Evolutionary conservation across 192 early-diverging fungal genomes (phyloP).

Genomic region (Dissophora globulifera): DNA sequence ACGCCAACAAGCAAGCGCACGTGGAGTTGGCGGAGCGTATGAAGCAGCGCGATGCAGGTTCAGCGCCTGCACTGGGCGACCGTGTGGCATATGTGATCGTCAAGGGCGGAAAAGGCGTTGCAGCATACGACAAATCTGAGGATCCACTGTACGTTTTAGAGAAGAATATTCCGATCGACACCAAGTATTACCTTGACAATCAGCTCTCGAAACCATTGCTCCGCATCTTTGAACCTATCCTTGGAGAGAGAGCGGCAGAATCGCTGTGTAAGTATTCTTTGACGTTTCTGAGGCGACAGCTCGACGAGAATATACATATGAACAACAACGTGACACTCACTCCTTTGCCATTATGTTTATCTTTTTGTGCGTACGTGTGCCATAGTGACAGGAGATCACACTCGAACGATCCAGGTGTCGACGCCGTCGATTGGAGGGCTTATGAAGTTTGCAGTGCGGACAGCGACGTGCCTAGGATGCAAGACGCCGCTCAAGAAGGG

Average conservation of each 20-base stretch:
- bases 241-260: conserved; percentile 87
- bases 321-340: no score
- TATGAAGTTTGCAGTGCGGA: conserved; percentile 95
- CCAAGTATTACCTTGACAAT: conserved; percentile 95
- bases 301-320: no score
- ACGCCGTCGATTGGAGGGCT: conserved; percentile 91
- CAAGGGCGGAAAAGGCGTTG: conserved; percentile 84
- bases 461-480: conserved; percentile 93
- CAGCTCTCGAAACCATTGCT: conserved; percentile 93
- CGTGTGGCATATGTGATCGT: conserved; percentile 97
- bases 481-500: conserved; percentile 80
- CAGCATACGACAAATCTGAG: conserved; percentile 97
- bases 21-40: conserved; percentile 96
- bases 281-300: no score
- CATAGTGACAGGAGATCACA: conserved; percentile 75
- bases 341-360: no score
- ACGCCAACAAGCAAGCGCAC: conserved; percentile 95
- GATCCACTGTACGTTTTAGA: conserved; percentile 99
- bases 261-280: conserved; percentile 71
- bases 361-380: no score
- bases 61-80: conserved; percentile 94
- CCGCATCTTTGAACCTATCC: conserved; percentile 96
- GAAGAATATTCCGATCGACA: conserved; percentile 97
- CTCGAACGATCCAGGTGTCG: conserved; percentile 83
- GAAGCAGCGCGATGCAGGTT: conserved; percentile 94